A percentile compares a stretch with the other conserved stretches of the same genome.
phyloP scores from a whole-genome alignment of 352 stramenopile genomes.

The Globisporangium rhizosaccharum region DNA sequence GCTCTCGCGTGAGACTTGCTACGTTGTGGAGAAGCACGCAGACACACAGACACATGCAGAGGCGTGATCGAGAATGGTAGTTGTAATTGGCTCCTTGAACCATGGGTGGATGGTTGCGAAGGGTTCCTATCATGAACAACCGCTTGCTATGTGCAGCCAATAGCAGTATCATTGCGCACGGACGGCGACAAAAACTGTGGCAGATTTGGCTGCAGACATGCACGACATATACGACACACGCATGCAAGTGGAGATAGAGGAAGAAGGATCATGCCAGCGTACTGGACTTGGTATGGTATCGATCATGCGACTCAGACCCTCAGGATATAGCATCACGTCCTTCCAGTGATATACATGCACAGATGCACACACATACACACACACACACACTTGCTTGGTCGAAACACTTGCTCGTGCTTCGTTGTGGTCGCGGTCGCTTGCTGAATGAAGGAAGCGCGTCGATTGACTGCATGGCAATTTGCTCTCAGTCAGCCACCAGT shows the following conservation, averaged over 20 bases:
- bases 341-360: constrained; percentile 15
- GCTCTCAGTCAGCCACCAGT: too few species aligned
- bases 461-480: too few species aligned
- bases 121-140: constrained; percentile 89
- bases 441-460: neutral
- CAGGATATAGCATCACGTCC: constrained; percentile 81
- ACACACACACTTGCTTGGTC: neutral
- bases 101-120: constrained; percentile 62
- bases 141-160: constrained; percentile 82
- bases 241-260: neutral
- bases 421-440: neutral
- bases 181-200: constrained; percentile 74
- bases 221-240: constrained; percentile 1
- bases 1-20: neutral
- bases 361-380: neutral
- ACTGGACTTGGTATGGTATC: constrained; percentile 81
- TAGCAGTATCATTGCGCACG: constrained; percentile 81
- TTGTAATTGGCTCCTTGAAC: constrained; percentile 86
- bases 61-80: constrained; percentile 31
- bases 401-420: neutral
- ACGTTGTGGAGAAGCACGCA: too few species aligned
- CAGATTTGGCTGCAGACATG: constrained; percentile 78
- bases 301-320: constrained; percentile 79
- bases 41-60: neutral
- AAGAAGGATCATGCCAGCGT: constrained; percentile 78